phyloP scores from a whole-genome alignment of 2,329 filamentous ascomycete species.

The Colletotrichum musae region DNA sequence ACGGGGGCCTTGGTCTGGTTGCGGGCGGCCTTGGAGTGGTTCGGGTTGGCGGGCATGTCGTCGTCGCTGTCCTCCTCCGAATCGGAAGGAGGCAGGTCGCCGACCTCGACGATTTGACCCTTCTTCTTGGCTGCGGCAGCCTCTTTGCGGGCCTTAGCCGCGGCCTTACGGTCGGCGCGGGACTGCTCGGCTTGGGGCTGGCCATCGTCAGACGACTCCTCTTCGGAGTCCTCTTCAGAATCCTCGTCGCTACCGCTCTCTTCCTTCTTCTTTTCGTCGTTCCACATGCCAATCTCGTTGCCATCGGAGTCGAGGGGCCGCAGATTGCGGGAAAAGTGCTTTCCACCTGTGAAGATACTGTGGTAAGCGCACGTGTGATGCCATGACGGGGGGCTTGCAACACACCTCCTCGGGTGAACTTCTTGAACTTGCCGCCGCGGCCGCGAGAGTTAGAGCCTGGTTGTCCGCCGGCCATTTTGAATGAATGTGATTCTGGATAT shows the following conservation, averaged over 20 bases:
- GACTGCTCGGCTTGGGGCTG: slow-evolving; percentile 68
- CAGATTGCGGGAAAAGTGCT: slow-evolving; percentile 94
- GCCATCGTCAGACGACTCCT: slow-evolving; percentile 63
- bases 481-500: slow-evolving; percentile 42
- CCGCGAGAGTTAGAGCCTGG: slow-evolving; percentile 74
- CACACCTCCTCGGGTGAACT: slow-evolving; percentile 91
- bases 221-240: slow-evolving; percentile 66
- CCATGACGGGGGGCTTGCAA: slow-evolving; percentile 28
- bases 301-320: slow-evolving; percentile 91
- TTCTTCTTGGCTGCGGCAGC: slow-evolving; percentile 86
- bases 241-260: slow-evolving; percentile 67
- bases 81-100: slow-evolving; percentile 85
- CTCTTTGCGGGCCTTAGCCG: slow-evolving; percentile 91
- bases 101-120: slow-evolving; percentile 80
- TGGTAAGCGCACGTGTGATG: slow-evolving; percentile 37
- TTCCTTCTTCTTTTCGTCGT: slow-evolving; percentile 65
- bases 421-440: slow-evolving; percentile 94
- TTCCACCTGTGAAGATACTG: slow-evolving; percentile 76
- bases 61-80: slow-evolving; percentile 72
- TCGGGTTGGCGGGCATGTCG: slow-evolving; percentile 89
- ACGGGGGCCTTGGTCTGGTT: slow-evolving; percentile 66
- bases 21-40: slow-evolving; percentile 84
- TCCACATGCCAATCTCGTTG: slow-evolving; percentile 91
- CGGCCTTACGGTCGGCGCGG: slow-evolving; percentile 89
- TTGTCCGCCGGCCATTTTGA: slow-evolving; percentile 62